These are phyloP conservation scores for Fusarium sp. DNA, from an alignment of 2,329 filamentous ascomycete genomes.

Conservation along the genomic window DNA sequence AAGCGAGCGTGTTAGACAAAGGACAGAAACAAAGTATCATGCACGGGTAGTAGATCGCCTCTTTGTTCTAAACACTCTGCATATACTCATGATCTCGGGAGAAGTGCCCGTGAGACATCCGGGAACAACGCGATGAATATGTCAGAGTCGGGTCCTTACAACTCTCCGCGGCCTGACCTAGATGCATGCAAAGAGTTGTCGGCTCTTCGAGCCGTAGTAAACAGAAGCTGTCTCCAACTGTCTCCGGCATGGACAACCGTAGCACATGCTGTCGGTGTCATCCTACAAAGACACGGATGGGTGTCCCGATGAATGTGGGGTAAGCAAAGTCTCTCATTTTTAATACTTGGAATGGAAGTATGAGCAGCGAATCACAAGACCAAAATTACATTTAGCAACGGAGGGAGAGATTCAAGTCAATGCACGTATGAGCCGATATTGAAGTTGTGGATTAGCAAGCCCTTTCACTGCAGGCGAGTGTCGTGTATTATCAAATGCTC, in stretches of 20 bases:
- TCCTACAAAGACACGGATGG: neutral
- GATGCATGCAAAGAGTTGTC: neutral
- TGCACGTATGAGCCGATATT: too few species aligned
- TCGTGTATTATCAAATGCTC: slow-evolving; percentile 16
- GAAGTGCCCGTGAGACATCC: neutral
- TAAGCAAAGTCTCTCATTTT: neutral
- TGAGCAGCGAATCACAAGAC: neutral
- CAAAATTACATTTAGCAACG: neutral
- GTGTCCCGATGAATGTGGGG: neutral
- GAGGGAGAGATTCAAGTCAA: too few species aligned
- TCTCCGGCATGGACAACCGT: neutral
- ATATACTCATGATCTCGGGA: neutral
- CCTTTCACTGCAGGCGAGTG: neutral
- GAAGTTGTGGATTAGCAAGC: too few species aligned
- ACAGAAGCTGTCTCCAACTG: neutral
- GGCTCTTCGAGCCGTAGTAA: neutral
- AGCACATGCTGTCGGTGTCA: neutral
- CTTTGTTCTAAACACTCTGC: neutral
- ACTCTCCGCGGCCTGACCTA: too few species aligned
- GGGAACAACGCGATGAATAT: neutral
- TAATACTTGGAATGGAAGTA: neutral
- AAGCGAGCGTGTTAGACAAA: too few species aligned
- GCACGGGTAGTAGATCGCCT: too few species aligned
- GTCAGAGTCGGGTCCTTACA: too few species aligned
- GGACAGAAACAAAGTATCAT: too few species aligned